Conservation (phyloP, 2,329 filamentous ascomycete genomes). For the Talaromyces sp. region DNA sequence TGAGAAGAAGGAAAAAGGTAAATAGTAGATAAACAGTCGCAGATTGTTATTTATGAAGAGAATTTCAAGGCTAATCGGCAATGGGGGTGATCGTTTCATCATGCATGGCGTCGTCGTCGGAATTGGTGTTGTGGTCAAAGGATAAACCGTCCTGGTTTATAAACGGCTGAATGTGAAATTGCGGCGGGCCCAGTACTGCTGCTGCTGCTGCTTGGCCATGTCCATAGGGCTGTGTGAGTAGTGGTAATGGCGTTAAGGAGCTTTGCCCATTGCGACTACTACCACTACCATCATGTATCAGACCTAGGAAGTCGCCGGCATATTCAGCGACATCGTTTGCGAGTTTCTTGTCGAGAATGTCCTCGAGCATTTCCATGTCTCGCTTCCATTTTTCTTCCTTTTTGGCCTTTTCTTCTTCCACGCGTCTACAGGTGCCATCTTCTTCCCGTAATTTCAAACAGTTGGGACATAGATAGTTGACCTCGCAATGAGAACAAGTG, state of each 20-base stretch:
- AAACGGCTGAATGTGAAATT: background rate
- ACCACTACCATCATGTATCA: background rate
- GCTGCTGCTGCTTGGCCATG: background rate
- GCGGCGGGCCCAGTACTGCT: background rate
- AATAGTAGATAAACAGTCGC: background rate
- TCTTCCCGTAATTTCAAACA: conserved; percentile 33
- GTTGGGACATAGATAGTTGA: conserved; percentile 40
- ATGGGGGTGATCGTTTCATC: conserved; percentile 11
- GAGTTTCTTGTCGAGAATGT: conserved; percentile 34
- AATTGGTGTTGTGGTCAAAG: conserved; percentile 7
- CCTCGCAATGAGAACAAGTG: conserved; percentile 38
- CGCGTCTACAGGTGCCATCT: conserved; percentile 34
- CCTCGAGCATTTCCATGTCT: conserved; percentile 35
- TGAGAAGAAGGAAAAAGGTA: background rate
- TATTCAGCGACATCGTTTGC: conserved; percentile 37
- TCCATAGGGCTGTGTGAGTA: background rate
- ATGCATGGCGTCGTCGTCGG: conserved; percentile 10
- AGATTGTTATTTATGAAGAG: background rate
- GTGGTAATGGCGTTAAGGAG: background rate
- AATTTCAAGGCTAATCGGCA: conserved; percentile 1
- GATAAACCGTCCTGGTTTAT: background rate
- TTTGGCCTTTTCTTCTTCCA: conserved; percentile 32
- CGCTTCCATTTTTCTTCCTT: conserved; percentile 36
- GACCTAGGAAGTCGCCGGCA: conserved; percentile 35
- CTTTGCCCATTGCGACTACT: background rate